Percentiles rank a stretch among this genome's conserved stretches.
Evolutionary conservation across 2,329 filamentous ascomycete genomes (phyloP).

Genomic region (Leptographium galeiforme): DNA sequence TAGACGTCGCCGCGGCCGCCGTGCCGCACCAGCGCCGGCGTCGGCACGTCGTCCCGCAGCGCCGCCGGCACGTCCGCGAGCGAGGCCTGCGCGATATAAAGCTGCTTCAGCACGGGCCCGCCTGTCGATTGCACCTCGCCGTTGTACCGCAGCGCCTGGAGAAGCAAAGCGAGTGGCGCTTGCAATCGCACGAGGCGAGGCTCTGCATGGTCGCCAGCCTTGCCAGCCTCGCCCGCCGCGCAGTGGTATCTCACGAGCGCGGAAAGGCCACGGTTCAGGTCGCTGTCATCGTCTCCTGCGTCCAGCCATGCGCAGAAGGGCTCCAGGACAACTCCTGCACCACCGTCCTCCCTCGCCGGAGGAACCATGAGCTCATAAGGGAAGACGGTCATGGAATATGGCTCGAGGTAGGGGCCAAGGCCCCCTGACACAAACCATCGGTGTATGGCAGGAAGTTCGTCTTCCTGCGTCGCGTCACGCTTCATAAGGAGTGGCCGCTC

Average conservation of each 20-base stretch:
- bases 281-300: not conserved
- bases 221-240: not conserved
- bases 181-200: conserved; percentile 39
- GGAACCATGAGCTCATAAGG: conserved; percentile 25
- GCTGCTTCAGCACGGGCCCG: conserved; percentile 18
- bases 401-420: conserved; percentile 17
- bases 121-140: not conserved
- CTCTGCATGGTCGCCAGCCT: not conserved
- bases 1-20: conserved; percentile 77
- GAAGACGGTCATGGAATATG: conserved; percentile 19
- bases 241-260: conserved; percentile 4
- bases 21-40: conserved; percentile 46
- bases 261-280: conserved; percentile 3
- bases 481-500: conserved; percentile 39
- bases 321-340: not conserved
- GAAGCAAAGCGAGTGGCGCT: conserved; percentile 51
- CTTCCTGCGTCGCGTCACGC: not conserved
- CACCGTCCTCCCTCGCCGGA: not conserved
- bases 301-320: conserved; percentile 8
- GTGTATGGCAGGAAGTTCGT: conserved; percentile 34
- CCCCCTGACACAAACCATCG: conserved; percentile 41
- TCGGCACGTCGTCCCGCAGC: conserved; percentile 53
- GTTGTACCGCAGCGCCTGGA: conserved; percentile 41
- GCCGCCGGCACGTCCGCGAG: conserved; percentile 51
- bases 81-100: conserved; percentile 80